phyloP scores from a whole-genome alignment of 2,329 filamentous ascomycete species.

The Trichothecium roseum region DNA sequence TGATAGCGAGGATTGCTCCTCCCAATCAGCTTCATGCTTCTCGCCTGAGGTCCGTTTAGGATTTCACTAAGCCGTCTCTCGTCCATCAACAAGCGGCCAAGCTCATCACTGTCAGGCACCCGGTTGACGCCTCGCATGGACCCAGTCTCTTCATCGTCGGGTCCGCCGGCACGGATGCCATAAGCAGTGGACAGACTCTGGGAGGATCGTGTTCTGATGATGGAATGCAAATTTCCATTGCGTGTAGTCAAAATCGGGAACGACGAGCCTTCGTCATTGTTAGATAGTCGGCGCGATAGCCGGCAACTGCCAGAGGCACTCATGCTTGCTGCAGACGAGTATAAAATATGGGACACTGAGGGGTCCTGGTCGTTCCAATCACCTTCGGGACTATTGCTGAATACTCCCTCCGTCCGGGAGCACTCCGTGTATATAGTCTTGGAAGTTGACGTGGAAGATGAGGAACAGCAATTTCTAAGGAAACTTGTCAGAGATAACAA shows the following conservation, averaged over 20 bases:
- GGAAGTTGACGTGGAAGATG: too few species aligned
- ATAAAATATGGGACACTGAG: background rate
- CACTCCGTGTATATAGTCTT: too few species aligned
- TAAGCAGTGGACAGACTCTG: constrained; percentile 16
- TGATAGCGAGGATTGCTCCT: constrained; percentile 76
- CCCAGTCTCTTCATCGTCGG: constrained; percentile 22
- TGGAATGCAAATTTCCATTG: constrained; percentile 24
- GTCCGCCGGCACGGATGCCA: constrained; percentile 10
- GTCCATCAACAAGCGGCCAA: constrained; percentile 34
- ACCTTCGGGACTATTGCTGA: too few species aligned
- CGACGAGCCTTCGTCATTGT: constrained; percentile 18
- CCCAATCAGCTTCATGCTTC: constrained; percentile 79
- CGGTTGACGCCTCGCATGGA: constrained; percentile 8
- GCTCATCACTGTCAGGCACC: constrained; percentile 29
- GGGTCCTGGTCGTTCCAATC: too few species aligned
- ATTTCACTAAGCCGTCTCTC: constrained; percentile 50
- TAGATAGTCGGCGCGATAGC: too few species aligned
- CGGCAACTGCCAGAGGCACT: background rate
- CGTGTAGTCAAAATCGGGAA: constrained; percentile 21
- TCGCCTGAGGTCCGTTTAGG: constrained; percentile 60
- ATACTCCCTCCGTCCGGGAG: too few species aligned
- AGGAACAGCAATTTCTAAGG: too few species aligned
- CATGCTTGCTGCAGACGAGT: background rate
- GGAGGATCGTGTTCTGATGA: constrained; percentile 26
- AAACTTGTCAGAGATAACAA: too few species aligned